A percentile compares a stretch with the other conserved stretches of the same genome.
Evolutionary conservation across 1,284 basidiomycete species (phyloP).

Genomic region (Irpex rosettiformis): DNA sequence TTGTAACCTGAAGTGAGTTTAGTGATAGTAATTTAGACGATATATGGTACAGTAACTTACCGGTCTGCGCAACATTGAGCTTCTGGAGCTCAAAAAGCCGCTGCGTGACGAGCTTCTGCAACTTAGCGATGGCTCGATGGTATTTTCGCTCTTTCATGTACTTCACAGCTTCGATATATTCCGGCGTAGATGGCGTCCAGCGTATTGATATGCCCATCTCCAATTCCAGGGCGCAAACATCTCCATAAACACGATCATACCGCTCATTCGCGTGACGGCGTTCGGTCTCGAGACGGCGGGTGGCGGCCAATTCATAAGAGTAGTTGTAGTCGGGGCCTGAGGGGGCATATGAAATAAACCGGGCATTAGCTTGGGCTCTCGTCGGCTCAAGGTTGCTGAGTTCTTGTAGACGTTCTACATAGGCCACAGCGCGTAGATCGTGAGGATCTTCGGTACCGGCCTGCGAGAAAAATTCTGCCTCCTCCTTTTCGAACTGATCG

Average conservation of each 20-base stretch:
- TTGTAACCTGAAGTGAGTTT: slow-evolving; percentile 21
- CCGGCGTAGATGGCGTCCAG: slow-evolving; percentile 19
- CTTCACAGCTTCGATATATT: slow-evolving; percentile 15
- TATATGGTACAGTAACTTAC: slow-evolving; percentile 10
- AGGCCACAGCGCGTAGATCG: slow-evolving; percentile 6
- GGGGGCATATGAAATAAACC: not conserved
- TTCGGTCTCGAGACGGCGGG: slow-evolving; percentile 14
- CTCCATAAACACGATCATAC: slow-evolving; percentile 2
- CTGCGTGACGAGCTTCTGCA: slow-evolving; percentile 29
- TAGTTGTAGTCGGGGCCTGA: not conserved
- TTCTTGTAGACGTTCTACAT: slow-evolving; percentile 16
- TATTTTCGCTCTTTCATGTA: slow-evolving; percentile 21
- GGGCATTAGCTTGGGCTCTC: not conserved
- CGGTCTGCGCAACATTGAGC: slow-evolving; percentile 25
- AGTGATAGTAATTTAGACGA: not conserved
- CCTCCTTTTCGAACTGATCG: slow-evolving; percentile 15
- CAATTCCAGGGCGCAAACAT: slow-evolving; percentile 19
- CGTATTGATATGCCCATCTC: slow-evolving; percentile 18
- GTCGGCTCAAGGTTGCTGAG: slow-evolving; percentile 18
- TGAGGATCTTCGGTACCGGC: not conserved
- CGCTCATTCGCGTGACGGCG: slow-evolving; percentile 7
- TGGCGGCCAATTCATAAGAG: slow-evolving; percentile 1
- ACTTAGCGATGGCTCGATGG: slow-evolving; percentile 21
- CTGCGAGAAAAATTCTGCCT: slow-evolving; percentile 5
- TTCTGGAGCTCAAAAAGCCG: slow-evolving; percentile 31